phyloP scores from a whole-genome alignment of 768 basidiomycete genomes.

The Auricularia sp. region DNA sequence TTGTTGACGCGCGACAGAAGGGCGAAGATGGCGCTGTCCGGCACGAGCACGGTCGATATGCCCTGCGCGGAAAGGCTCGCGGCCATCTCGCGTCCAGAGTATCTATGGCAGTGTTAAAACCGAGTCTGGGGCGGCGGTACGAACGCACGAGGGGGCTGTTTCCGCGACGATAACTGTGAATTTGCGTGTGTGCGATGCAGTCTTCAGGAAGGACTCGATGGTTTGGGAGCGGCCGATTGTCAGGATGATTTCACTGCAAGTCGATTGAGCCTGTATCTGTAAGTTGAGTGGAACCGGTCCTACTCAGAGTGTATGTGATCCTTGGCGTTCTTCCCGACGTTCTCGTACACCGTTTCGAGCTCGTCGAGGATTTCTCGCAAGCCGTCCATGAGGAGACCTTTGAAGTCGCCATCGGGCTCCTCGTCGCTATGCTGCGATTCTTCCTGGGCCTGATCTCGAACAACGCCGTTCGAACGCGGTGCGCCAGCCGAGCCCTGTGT shows the following conservation, averaged over 20 bases:
- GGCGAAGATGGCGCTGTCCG: conserved; percentile 91
- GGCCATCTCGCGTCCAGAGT: conserved; percentile 75
- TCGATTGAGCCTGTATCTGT: conserved; percentile 2
- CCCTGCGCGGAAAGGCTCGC: conserved; percentile 65
- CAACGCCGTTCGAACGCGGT: neutral
- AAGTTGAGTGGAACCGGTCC: conserved; percentile 22
- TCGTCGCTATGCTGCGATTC: conserved; percentile 5
- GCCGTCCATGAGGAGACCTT: conserved; percentile 92
- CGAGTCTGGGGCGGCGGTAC: conserved; percentile 19
- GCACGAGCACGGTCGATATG: conserved; percentile 93
- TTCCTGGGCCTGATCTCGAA: neutral
- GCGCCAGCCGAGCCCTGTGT: conserved; percentile 15
- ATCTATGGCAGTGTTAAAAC: conserved; percentile 3
- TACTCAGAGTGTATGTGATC: conserved; percentile 99
- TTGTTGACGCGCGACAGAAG: conserved; percentile 97
- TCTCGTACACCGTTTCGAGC: conserved; percentile 91
- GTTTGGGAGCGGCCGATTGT: conserved; percentile 92
- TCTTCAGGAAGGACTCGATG: conserved; percentile 86
- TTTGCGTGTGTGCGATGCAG: conserved; percentile 81
- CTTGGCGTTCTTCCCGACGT: conserved; percentile 84
- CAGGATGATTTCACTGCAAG: conserved; percentile 78
- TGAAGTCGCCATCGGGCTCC: conserved; percentile 31
- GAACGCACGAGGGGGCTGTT: conserved; percentile 73
- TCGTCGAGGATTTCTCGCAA: conserved; percentile 96
- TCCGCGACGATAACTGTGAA: conserved; percentile 96